These are phyloP conservation scores for Cylindrotheca fusiformis DNA, from an alignment of 108 stramenopile species.

Conservation along the genomic window DNA sequence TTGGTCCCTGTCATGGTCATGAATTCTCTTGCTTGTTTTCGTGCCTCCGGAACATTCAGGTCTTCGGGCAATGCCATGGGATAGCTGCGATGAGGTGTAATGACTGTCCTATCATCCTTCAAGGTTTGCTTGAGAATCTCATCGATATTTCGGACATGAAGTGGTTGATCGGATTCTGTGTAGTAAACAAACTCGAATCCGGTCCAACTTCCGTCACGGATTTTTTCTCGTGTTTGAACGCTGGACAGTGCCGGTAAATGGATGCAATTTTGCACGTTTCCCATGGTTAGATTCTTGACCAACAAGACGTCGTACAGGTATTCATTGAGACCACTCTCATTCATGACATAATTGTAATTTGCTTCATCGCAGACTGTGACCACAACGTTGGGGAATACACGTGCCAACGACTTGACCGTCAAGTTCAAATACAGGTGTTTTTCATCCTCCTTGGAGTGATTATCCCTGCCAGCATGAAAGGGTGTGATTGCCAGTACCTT, in stretches of 20 bases:
- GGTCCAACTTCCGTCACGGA: background rate
- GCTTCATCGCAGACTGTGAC: background rate
- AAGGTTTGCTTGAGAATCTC: background rate
- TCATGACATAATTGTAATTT: background rate
- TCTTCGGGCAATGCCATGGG: background rate
- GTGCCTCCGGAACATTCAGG: background rate
- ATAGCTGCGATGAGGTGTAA: background rate
- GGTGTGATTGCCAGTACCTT: background rate
- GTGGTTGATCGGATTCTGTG: conserved; percentile 1
- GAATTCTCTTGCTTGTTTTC: background rate
- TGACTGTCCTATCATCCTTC: background rate
- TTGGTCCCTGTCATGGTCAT: background rate
- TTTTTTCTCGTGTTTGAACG: background rate
- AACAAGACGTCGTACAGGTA: conserved; percentile 6
- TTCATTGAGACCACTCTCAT: conserved; percentile 2
- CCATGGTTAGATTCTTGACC: conserved; percentile 1
- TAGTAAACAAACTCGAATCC: conserved; percentile 3
- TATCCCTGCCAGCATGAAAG: background rate
- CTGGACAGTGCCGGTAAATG: background rate
- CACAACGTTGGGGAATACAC: conserved; percentile 3
- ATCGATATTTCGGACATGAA: background rate
- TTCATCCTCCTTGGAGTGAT: background rate
- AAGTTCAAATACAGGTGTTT: background rate
- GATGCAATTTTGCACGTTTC: background rate
- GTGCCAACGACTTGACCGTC: conserved; percentile 2